Percentiles rank a stretch among this genome's conserved stretches.
phyloP scores from a whole-genome alignment of 768 basidiomycete genomes.

The Favolaschia claudopus region DNA sequence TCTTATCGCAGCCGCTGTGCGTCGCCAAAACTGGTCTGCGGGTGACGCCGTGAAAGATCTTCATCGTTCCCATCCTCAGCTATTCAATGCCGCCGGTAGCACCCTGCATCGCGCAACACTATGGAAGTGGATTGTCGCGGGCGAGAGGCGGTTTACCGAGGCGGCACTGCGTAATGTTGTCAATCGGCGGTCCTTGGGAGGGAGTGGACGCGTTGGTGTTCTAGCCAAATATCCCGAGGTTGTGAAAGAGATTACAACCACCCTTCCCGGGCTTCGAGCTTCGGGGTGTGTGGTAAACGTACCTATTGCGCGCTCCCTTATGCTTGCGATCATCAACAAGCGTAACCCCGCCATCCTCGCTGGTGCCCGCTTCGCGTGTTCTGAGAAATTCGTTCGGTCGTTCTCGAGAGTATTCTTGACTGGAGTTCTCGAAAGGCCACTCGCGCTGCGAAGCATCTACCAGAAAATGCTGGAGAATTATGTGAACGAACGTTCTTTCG shows the following conservation, averaged over 20 bases:
- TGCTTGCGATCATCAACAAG: background rate
- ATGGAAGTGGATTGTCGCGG: background rate
- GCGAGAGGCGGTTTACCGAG: background rate
- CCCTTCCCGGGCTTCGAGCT: background rate
- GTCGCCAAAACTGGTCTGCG: no score
- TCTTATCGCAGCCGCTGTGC: no score
- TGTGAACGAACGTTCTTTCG: slow-evolving; percentile 1
- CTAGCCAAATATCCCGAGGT: background rate
- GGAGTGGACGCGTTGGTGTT: background rate
- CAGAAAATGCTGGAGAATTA: background rate
- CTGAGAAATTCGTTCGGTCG: background rate
- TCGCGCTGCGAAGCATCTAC: background rate
- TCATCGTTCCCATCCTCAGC: background rate
- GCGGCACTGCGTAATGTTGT: background rate
- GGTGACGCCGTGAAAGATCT: no score
- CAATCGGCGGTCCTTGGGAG: background rate
- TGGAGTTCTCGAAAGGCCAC: background rate
- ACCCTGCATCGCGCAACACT: background rate
- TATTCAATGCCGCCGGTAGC: background rate
- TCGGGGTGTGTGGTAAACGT: background rate
- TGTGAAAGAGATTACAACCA: background rate
- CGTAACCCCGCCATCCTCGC: background rate
- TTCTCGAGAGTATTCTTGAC: background rate
- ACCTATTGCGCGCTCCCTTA: background rate
- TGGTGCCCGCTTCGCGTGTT: background rate